Evolutionary conservation across 2,329 filamentous ascomycete genomes (phyloP), one percentile per base, ranked within the genome.

Genomic region (Xylaria arbuscula): DNA sequence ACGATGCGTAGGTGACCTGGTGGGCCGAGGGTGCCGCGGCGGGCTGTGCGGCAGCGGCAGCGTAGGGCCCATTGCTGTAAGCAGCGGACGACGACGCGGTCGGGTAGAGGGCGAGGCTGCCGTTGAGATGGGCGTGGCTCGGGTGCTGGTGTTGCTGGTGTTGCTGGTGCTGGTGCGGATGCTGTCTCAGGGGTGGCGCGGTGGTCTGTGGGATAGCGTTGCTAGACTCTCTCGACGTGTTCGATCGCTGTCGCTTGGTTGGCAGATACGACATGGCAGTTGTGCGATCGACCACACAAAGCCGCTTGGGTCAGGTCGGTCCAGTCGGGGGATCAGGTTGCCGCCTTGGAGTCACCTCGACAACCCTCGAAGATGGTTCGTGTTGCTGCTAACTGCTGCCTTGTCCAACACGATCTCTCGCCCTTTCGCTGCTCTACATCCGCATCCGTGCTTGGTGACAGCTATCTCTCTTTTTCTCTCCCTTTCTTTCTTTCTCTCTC

Each of bases 261-360:
- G 76, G 74, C 75, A 73, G 74, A 75, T 75, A 78, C 72, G 75
- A 76, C 76, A 78, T 77, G 73, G 74, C 74, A 76, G 62, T 72
- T 65, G 69, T 64, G 67, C 62, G 68, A 67, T 65, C 62, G 70
- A 68, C 65, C 64, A 71, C 70, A 70, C 68, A 63, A 45, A 50
- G 51, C 55, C 62, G 50, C 62, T 36, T 6, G 22, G 40, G 50
- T 34, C 45, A 47, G 42, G 42, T 48, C 57, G 45, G 45, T 11
- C 45, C 10, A n/a, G 45, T 48, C 45, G 5, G 45, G 17, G 42
- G 6, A 15, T 51, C 19, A 58, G 56, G 60, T 69, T 56, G 64
- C 63, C 61, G 60, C 64, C 55, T 38, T 36, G 24, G 51, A n/a
- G 40, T n/a, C 55, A 50, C 55, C 51, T 54, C 24, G 45, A 54